These are phyloP conservation scores for Salix brachista DNA, from an alignment of 345 rosid genomes.

Conservation along the genomic window DNA sequence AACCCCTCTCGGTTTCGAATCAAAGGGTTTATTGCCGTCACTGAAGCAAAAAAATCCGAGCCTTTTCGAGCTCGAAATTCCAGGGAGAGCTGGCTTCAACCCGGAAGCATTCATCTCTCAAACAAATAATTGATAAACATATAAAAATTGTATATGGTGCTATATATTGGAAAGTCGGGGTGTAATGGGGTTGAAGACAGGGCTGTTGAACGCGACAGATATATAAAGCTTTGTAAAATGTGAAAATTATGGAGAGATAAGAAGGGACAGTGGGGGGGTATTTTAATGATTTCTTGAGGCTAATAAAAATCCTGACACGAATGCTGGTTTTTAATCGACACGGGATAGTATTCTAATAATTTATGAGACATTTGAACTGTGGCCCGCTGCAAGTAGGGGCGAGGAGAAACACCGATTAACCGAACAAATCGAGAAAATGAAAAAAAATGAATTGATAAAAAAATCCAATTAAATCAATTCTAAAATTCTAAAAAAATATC, in stretches of 20 bases:
- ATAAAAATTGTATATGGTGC: background rate
- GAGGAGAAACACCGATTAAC: too few species aligned
- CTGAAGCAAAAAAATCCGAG: background rate
- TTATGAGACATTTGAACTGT: too few species aligned
- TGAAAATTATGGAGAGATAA: background rate
- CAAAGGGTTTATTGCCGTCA: background rate
- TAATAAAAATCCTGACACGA: background rate
- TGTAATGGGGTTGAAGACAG: background rate
- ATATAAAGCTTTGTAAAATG: background rate
- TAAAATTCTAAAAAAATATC: too few species aligned
- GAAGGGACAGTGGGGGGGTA: background rate
- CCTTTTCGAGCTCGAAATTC: background rate
- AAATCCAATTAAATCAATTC: too few species aligned
- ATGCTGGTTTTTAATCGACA: background rate
- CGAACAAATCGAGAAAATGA: too few species aligned
- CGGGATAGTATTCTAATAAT: too few species aligned
- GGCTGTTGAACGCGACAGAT: background rate
- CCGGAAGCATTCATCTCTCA: conserved; percentile 13
- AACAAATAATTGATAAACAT: background rate
- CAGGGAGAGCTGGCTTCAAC: conserved; percentile 3
- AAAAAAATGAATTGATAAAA: too few species aligned
- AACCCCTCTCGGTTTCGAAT: background rate
- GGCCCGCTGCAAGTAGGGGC: too few species aligned
- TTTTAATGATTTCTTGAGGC: background rate
- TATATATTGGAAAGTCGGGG: background rate